These are phyloP conservation scores for Bertia moriformis DNA, from an alignment of 2,329 filamentous ascomycete genomes.

Conservation along the genomic window DNA sequence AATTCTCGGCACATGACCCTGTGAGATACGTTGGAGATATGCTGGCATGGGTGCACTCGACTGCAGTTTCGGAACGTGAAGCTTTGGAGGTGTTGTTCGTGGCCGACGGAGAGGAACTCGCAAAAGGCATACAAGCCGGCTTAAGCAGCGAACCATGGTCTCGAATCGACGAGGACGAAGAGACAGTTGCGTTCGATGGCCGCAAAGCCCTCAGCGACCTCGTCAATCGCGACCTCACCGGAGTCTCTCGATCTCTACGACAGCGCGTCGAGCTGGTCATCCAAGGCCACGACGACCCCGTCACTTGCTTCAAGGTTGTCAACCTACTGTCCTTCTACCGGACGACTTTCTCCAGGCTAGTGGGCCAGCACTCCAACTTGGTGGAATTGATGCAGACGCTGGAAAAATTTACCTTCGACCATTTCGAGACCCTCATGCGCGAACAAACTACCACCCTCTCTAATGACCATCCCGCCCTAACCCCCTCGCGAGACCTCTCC, in stretches of 20 bases:
- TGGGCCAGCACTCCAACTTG: conserved; percentile 36
- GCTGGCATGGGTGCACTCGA: conserved; percentile 56
- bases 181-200: conserved; percentile 18
- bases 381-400: conserved; percentile 31
- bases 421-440: conserved; percentile 41
- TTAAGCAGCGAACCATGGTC: conserved; percentile 50
- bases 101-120: conserved; percentile 49
- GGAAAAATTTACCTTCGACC: conserved; percentile 37
- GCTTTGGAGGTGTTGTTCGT: conserved; percentile 53
- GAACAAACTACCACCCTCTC: conserved; percentile 40
- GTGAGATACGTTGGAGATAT: conserved; percentile 57
- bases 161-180: conserved; percentile 21
- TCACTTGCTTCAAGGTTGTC: conserved; percentile 48
- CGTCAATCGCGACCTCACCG: conserved; percentile 35
- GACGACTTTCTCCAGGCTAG: conserved; percentile 42
- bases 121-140: conserved; percentile 42
- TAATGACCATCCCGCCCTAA: conserved; percentile 23
- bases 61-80: conserved; percentile 52
- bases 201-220: conserved; percentile 40
- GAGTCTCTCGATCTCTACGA: background rate
- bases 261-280: conserved; percentile 44
- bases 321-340: conserved; percentile 54
- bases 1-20: conserved; percentile 54
- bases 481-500: conserved; percentile 34
- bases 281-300: conserved; percentile 48